Conservation (phyloP, 257 asterid species). For the Parsonsia alboflavescens region DNA sequence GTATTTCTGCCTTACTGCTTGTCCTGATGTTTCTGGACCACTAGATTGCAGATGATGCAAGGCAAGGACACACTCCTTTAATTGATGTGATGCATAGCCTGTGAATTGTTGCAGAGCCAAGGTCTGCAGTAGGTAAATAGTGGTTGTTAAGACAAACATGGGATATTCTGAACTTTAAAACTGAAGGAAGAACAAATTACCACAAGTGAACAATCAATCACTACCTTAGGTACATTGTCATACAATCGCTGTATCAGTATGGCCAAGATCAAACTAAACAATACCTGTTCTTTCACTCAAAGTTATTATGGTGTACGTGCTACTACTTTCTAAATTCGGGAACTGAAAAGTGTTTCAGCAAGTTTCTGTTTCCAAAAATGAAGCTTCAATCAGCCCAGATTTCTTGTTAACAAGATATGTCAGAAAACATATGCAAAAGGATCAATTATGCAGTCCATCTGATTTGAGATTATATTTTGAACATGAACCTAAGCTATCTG, state of each 20-base stretch:
- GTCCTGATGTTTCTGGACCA: conserved; percentile 10
- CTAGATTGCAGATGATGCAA: conserved; percentile 28
- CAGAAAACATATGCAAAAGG: not conserved
- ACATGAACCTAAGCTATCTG: not conserved
- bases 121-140: conserved; percentile 36
- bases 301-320: not conserved
- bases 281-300: not conserved
- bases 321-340: not conserved
- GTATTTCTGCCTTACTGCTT: conserved; percentile 32
- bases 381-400: not conserved
- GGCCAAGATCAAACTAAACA: not conserved
- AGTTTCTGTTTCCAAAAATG: not conserved
- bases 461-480: not conserved
- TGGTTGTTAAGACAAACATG: not conserved
- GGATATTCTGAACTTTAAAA: not conserved
- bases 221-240: not conserved
- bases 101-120: conserved; percentile 50
- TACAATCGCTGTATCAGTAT: not conserved
- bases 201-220: not conserved
- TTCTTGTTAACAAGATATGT: not conserved
- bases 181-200: not conserved
- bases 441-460: not conserved
- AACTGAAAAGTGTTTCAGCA: not conserved
- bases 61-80: conserved; percentile 52
- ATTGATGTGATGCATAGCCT: conserved; percentile 52